phyloP scores from a whole-genome alignment of 148 eudicot species.

The Mesembryanthemum crystallinum region DNA sequence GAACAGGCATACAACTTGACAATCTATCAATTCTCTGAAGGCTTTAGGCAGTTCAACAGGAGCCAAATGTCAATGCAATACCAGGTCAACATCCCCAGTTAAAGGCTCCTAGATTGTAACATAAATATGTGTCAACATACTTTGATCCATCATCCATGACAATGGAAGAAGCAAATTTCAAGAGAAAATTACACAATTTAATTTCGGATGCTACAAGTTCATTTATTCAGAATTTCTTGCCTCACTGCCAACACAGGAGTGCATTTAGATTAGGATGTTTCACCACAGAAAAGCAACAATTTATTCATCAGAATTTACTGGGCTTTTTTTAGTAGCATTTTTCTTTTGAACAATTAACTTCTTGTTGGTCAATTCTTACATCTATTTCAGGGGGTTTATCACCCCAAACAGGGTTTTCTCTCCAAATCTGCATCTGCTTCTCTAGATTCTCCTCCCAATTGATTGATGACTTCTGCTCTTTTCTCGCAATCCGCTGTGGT shows the following conservation, averaged over 20 bases:
- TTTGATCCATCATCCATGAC: neutral
- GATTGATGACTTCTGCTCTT: slow-evolving; percentile 36
- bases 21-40: neutral
- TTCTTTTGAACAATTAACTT: neutral
- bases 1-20: neutral
- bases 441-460: slow-evolving; percentile 51
- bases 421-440: slow-evolving; percentile 84
- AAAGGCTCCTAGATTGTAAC: neutral
- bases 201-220: neutral
- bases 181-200: neutral
- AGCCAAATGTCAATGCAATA: neutral
- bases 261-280: neutral
- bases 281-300: neutral
- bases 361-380: slow-evolving; percentile 35
- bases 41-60: neutral
- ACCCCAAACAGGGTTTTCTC: slow-evolving; percentile 71
- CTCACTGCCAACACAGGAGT: neutral
- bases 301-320: neutral
- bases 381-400: slow-evolving; percentile 59
- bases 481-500: slow-evolving; percentile 22
- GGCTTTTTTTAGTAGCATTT: neutral
- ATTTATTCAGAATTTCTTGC: neutral
- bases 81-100: neutral
- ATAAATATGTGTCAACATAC: neutral
- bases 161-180: neutral